These are phyloP conservation scores for Corymbia citriodora DNA, from an alignment of 441 rosid genomes.

Conservation along the genomic window DNA sequence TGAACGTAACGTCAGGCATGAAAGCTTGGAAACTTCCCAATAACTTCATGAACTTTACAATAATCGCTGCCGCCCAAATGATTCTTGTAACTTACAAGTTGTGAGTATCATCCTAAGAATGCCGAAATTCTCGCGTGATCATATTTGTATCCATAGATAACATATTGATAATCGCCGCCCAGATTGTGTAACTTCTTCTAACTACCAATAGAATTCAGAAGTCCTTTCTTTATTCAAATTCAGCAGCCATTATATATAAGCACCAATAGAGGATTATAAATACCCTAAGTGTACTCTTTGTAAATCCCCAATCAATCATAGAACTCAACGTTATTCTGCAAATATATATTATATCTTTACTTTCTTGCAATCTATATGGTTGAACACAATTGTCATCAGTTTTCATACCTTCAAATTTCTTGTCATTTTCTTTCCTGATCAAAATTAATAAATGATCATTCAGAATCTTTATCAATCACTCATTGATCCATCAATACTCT, in stretches of 20 bases:
- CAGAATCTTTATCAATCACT: not conserved
- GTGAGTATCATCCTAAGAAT: no score
- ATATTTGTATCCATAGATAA: no score
- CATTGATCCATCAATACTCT: not conserved
- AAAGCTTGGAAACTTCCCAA: no score
- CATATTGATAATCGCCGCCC: no score
- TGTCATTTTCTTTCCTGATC: not conserved
- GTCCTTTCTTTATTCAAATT: not conserved
- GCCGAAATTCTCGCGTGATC: no score
- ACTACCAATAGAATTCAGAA: no score
- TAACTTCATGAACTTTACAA: no score
- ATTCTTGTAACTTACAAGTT: no score
- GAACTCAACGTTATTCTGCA: rapidly evolving
- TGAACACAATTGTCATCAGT: not conserved
- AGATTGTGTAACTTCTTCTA: not conserved
- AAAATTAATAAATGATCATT: not conserved
- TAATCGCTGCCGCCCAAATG: no score
- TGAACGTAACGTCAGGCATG: no score
- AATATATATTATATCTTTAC: not conserved
- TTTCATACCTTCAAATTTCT: not conserved
- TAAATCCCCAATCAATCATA: not conserved
- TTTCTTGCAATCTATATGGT: not conserved
- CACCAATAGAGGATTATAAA: not conserved
- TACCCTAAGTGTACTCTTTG: not conserved
- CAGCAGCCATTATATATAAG: not conserved